phyloP scores from a whole-genome alignment of 257 asterid species.

The Misopates orontium region DNA sequence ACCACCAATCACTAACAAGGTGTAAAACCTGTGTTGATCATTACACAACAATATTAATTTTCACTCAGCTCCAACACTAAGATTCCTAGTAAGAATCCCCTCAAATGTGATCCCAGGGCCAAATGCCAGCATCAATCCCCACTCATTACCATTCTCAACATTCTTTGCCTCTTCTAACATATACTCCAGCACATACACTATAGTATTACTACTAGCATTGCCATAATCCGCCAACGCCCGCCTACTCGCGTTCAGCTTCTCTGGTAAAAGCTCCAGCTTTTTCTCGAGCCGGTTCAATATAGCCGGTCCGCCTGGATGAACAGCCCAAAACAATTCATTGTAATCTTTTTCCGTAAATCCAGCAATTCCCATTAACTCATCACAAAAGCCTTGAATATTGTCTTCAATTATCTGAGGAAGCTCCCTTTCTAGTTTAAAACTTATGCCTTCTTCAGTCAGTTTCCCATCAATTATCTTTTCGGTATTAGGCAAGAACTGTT shows the following conservation, averaged over 20 bases:
- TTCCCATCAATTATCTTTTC: slow-evolving; percentile 88
- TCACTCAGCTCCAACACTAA: slow-evolving; percentile 32
- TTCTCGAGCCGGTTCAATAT: slow-evolving; percentile 79
- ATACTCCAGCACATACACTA: slow-evolving; percentile 88
- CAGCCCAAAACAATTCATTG: slow-evolving; percentile 89
- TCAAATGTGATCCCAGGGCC: slow-evolving; percentile 97
- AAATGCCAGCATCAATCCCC: slow-evolving; percentile 91
- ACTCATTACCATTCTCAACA: slow-evolving; percentile 31
- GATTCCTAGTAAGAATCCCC: slow-evolving; percentile 82
- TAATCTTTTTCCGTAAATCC: slow-evolving; percentile 44
- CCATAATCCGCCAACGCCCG: slow-evolving; percentile 88
- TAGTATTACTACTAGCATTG: slow-evolving; percentile 89
- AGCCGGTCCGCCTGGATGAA: slow-evolving; percentile 98
- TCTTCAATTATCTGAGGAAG: slow-evolving; percentile 83
- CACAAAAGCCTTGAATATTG: slow-evolving; percentile 64
- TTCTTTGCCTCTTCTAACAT: slow-evolving; percentile 55
- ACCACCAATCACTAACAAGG: no score
- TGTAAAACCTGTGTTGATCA: no score
- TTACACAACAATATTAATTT: neutral
- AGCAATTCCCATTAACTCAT: slow-evolving; percentile 47
- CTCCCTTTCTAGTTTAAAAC: slow-evolving; percentile 73
- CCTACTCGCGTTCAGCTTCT: slow-evolving; percentile 71
- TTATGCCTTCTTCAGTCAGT: slow-evolving; percentile 90
- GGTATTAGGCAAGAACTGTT: slow-evolving; percentile 75
- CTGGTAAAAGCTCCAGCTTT: slow-evolving; percentile 61